Evolutionary conservation across 768 basidiomycete species (phyloP).

Genomic region (Boletus vinaceobasis): DNA sequence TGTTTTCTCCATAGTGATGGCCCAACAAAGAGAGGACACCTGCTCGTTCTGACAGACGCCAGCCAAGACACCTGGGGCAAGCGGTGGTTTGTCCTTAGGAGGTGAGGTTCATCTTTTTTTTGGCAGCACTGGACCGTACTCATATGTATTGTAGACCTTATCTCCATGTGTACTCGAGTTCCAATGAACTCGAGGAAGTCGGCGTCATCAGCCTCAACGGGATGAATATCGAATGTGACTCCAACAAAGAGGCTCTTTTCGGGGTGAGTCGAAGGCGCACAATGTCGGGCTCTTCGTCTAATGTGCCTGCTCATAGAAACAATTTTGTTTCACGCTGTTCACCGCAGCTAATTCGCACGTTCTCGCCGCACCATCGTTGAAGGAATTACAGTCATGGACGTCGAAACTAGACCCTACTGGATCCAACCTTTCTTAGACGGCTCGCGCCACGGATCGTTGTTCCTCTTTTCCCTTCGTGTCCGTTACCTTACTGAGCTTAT

Average conservation of each 20-base stretch:
- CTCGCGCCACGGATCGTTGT: neutral
- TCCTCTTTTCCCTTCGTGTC: neutral
- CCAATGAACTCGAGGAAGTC: constrained; percentile 79
- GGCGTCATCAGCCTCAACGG: constrained; percentile 79
- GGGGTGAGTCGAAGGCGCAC: constrained; percentile 54
- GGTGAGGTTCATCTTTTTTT: constrained; percentile 43
- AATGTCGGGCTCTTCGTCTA: neutral
- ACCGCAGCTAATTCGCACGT: constrained; percentile 91
- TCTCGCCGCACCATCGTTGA: constrained; percentile 73
- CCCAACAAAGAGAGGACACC: constrained; percentile 79
- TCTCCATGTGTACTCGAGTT: constrained; percentile 80
- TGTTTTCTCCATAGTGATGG: constrained; percentile 52
- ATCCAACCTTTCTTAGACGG: constrained; percentile 42
- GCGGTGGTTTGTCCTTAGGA: constrained; percentile 82
- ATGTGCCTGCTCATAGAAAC: constrained; percentile 51
- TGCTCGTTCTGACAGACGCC: constrained; percentile 80
- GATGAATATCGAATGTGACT: constrained; percentile 81
- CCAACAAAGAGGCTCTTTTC: constrained; percentile 82
- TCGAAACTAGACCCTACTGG: constrained; percentile 82
- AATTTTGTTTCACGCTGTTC: constrained; percentile 85
- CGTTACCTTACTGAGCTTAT: constrained; percentile 19
- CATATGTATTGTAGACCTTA: constrained; percentile 64
- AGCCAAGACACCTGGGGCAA: constrained; percentile 77
- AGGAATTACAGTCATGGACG: constrained; percentile 85
- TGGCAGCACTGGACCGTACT: neutral